A percentile compares a stretch with the other conserved stretches of the same genome.
phyloP scores from a whole-genome alignment of 768 basidiomycete species.

The Piloderma croceum region DNA sequence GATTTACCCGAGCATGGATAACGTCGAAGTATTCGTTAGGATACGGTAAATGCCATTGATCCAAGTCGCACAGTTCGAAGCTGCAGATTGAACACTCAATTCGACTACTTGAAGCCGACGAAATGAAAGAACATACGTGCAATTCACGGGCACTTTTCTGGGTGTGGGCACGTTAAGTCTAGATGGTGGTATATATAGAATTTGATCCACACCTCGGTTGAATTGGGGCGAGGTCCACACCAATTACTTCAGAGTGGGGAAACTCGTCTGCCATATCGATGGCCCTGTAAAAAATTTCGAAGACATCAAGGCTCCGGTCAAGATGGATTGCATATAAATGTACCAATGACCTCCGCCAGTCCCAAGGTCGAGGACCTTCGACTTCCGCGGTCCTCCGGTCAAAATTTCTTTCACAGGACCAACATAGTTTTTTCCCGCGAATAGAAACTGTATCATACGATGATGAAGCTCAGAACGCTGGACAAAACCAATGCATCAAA shows the following conservation, averaged over 20 bases:
- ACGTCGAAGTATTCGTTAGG: conserved; percentile 59
- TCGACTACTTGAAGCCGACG: neutral
- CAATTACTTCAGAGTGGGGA: conserved; percentile 58
- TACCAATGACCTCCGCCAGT: conserved; percentile 64
- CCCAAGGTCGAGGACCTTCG: conserved; percentile 58
- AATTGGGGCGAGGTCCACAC: conserved; percentile 66
- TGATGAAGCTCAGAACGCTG: conserved; percentile 63
- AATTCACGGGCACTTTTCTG: conserved; percentile 63
- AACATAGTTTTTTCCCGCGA: conserved; percentile 57
- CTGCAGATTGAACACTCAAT: conserved; percentile 26
- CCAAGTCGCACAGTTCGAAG: conserved; percentile 68
- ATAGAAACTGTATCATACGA: conserved; percentile 61
- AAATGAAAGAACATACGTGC: conserved; percentile 51
- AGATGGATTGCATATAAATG: conserved; percentile 1
- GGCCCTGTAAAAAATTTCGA: conserved; percentile 39
- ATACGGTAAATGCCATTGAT: conserved; percentile 56
- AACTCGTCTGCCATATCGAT: conserved; percentile 73
- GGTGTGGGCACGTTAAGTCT: conserved; percentile 2
- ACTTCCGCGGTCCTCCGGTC: conserved; percentile 16
- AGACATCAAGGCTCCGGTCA: conserved; percentile 1
- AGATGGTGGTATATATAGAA: conserved; percentile 1
- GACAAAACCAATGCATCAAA: conserved; percentile 4
- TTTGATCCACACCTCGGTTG: conserved; percentile 59
- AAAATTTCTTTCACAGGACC: conserved; percentile 59
- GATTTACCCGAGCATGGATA: conserved; percentile 64